phyloP scores from a whole-genome alignment of 176 grass and related monocot species.

The Thinopyrum elongatum region DNA sequence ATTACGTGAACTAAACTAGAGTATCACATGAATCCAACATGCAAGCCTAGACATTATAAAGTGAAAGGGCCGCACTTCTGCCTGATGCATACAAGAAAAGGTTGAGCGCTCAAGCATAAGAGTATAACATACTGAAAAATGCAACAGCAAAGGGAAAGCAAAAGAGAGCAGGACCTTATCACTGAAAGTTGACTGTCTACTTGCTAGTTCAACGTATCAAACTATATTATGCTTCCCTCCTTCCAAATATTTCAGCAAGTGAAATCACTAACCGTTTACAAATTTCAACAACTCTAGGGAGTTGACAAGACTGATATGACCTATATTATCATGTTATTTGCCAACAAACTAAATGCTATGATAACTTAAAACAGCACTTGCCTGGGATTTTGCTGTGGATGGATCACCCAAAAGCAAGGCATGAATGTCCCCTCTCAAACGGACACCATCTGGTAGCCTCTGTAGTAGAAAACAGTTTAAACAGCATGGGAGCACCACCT shows the following conservation, averaged over 20 bases:
- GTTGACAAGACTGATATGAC: background rate
- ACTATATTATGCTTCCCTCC: background rate
- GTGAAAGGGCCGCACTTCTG: background rate
- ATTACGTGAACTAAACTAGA: background rate
- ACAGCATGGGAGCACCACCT: background rate
- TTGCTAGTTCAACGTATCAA: background rate
- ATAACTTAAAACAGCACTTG: slow-evolving; percentile 15
- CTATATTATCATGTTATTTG: background rate
- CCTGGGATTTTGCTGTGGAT: slow-evolving; percentile 99
- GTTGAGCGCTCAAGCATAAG: background rate
- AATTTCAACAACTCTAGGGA: background rate
- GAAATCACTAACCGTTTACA: background rate
- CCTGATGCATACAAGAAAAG: background rate
- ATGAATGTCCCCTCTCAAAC: slow-evolving; percentile 95
- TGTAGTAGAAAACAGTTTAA: slow-evolving; percentile 32
- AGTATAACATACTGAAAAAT: background rate
- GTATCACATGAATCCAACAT: background rate
- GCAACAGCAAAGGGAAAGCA: background rate
- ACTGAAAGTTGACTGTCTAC: background rate
- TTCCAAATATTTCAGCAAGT: background rate
- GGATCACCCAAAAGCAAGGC: slow-evolving; percentile 95
- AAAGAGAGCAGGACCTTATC: background rate
- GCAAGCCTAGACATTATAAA: background rate
- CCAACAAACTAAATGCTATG: background rate
- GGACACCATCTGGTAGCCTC: slow-evolving; percentile 85